phyloP scores from a whole-genome alignment of 2,329 filamentous ascomycete genomes.

The Dothideomycetidae sp. region DNA sequence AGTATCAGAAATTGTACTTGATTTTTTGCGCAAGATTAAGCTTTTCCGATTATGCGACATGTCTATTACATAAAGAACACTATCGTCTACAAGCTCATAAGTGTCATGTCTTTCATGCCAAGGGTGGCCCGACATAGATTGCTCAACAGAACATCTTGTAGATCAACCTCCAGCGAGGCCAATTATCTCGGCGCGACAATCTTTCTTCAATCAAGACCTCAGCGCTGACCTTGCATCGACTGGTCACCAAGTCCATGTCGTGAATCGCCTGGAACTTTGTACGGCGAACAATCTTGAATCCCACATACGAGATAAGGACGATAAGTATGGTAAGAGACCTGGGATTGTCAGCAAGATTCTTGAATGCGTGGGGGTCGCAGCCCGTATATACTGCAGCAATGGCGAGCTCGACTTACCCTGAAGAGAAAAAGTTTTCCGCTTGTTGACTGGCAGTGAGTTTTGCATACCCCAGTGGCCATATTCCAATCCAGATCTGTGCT shows the following conservation, averaged over 20 bases:
- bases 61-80: too few relatives aligned
- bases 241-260: slow-evolving; percentile 80
- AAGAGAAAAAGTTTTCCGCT: slow-evolving; percentile 52
- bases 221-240: slow-evolving; percentile 71
- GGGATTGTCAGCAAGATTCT: slow-evolving; percentile 42
- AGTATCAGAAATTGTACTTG: too few relatives aligned
- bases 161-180: slow-evolving; percentile 35
- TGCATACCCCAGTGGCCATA: slow-evolving; percentile 54
- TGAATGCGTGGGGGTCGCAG: too few relatives aligned
- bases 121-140: too few relatives aligned
- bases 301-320: slow-evolving; percentile 51
- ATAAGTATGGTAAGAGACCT: slow-evolving; percentile 53
- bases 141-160: slow-evolving; percentile 26
- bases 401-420: background rate
- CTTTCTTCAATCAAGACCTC: slow-evolving; percentile 68
- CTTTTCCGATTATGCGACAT: too few relatives aligned
- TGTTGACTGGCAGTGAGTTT: slow-evolving; percentile 32
- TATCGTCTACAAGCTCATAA: too few relatives aligned
- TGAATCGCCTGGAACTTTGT: slow-evolving; percentile 52
- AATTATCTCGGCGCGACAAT: slow-evolving; percentile 49
- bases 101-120: too few relatives aligned
- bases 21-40: too few relatives aligned
- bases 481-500: slow-evolving; percentile 67
- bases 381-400: too few relatives aligned
- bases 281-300: slow-evolving; percentile 60